These are phyloP conservation scores for Colletotrichum scovillei DNA, from an alignment of 2,329 filamentous ascomycete genomes.

Conservation along the genomic window DNA sequence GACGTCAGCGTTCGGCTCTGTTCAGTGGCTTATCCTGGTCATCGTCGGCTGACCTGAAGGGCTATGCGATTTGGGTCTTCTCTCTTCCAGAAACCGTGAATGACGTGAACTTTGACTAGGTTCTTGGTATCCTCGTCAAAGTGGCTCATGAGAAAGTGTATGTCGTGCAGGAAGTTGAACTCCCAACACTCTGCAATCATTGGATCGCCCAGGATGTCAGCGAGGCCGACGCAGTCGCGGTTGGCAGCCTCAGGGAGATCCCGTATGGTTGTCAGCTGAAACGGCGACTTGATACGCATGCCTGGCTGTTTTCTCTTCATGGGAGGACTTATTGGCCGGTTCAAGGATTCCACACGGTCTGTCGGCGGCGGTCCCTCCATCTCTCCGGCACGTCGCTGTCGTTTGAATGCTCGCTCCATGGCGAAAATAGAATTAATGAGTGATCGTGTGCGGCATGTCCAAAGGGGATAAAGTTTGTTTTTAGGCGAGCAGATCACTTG, in stretches of 20 bases:
- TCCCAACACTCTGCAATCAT: slow-evolving; percentile 79
- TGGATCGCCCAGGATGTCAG: slow-evolving; percentile 78
- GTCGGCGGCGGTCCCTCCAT: not conserved
- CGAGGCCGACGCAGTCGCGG: slow-evolving; percentile 71
- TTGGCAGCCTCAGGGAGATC: slow-evolving; percentile 72
- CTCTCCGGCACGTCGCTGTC: slow-evolving; percentile 38
- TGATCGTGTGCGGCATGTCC: not conserved
- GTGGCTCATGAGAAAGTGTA: slow-evolving; percentile 65
- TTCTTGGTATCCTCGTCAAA: slow-evolving; percentile 63
- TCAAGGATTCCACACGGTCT: slow-evolving; percentile 42
- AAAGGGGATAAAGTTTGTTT: no score
- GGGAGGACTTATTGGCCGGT: slow-evolving; percentile 60
- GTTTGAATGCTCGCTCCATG: slow-evolving; percentile 48
- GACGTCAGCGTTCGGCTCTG: slow-evolving; percentile 21
- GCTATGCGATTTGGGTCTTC: slow-evolving; percentile 70
- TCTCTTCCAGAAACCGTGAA: slow-evolving; percentile 74
- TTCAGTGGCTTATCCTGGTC: not conserved
- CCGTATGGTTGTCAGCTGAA: slow-evolving; percentile 76
- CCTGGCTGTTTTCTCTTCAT: slow-evolving; percentile 43
- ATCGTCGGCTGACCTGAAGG: slow-evolving; percentile 63
- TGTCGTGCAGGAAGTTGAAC: slow-evolving; percentile 75
- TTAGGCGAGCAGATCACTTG: not conserved
- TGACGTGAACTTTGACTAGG: slow-evolving; percentile 63
- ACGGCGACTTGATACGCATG: slow-evolving; percentile 66
- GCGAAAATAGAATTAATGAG: not conserved